Conservation (phyloP, 2,329 filamentous ascomycete genomes). For the Talaromyces sp. region DNA sequence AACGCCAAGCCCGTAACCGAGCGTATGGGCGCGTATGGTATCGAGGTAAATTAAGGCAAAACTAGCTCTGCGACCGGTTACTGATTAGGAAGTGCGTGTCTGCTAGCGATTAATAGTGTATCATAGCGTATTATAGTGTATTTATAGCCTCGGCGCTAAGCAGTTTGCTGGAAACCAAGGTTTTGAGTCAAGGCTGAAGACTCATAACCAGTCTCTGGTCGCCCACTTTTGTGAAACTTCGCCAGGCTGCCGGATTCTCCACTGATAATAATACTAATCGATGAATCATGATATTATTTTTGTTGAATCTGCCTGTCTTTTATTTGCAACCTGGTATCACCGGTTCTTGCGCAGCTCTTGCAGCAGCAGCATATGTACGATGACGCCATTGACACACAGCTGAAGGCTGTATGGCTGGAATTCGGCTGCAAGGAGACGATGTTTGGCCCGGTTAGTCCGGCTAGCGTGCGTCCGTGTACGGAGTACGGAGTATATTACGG, state of each 20-base stretch:
- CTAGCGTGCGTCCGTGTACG: too few species aligned
- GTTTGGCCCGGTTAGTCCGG: neutral
- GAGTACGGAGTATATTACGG: too few species aligned
- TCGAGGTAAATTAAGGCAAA: neutral
- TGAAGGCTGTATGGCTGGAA: neutral
- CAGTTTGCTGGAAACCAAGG: too few species aligned
- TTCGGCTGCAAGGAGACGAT: neutral
- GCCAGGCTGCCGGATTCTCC: neutral
- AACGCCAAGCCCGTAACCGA: neutral
- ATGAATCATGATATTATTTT: neutral
- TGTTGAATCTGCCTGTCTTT: too few species aligned
- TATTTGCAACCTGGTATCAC: neutral
- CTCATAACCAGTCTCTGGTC: too few species aligned
- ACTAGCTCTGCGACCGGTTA: neutral
- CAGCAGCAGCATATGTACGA: constrained; percentile 2
- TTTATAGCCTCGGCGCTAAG: too few species aligned
- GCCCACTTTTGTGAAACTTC: neutral
- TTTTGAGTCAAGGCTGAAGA: too few species aligned
- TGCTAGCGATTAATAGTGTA: neutral
- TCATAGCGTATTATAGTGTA: too few species aligned
- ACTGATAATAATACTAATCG: neutral
- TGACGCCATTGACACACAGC: constrained; percentile 4
- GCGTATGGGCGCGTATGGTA: neutral
- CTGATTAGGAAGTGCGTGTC: neutral
- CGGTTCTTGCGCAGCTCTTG: neutral